Percentiles rank a stretch among this genome's conserved stretches.
phyloP scores from a whole-genome alignment of 768 basidiomycete species.

The Tephrocybe sp. region DNA sequence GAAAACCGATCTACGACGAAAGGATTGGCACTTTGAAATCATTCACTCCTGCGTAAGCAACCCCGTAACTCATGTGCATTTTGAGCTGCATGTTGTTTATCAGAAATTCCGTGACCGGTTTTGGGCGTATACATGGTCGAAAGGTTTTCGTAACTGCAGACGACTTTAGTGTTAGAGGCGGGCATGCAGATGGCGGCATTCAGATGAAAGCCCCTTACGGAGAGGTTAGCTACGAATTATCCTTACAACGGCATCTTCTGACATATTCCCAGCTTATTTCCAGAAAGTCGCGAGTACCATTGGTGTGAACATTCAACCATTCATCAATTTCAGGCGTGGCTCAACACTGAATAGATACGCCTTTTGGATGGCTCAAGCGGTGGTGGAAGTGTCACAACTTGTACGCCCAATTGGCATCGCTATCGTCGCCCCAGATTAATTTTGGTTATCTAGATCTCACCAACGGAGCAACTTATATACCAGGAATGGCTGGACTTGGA shows the following conservation, averaged over 20 bases:
- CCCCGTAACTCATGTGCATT: background rate
- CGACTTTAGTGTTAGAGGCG: slow-evolving; percentile 40
- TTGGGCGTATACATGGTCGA: slow-evolving; percentile 28
- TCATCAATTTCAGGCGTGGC: background rate
- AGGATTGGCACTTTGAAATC: slow-evolving; percentile 24
- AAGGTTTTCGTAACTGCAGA: slow-evolving; percentile 39
- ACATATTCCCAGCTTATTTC: slow-evolving; percentile 25
- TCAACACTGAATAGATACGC: slow-evolving; percentile 25
- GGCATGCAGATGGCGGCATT: slow-evolving; percentile 41
- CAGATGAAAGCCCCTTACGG: slow-evolving; percentile 35
- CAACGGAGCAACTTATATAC: slow-evolving; percentile 37
- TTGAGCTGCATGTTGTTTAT: background rate
- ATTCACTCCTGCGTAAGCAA: slow-evolving; percentile 34
- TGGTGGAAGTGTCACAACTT: slow-evolving; percentile 37
- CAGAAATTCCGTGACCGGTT: slow-evolving; percentile 37
- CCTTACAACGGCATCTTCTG: background rate
- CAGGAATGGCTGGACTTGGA: slow-evolving; percentile 30
- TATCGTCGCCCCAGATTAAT: background rate
- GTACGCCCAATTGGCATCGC: slow-evolving; percentile 16
- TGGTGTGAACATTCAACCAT: slow-evolving; percentile 22
- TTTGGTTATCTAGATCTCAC: slow-evolving; percentile 25
- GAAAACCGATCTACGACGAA: slow-evolving; percentile 28
- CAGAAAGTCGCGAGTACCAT: slow-evolving; percentile 30
- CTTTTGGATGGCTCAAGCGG: slow-evolving; percentile 40
- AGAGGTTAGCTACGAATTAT: slow-evolving; percentile 25